Conservation (phyloP, 2,329 filamentous ascomycete species). For the Tolypocladium inflatum region DNA sequence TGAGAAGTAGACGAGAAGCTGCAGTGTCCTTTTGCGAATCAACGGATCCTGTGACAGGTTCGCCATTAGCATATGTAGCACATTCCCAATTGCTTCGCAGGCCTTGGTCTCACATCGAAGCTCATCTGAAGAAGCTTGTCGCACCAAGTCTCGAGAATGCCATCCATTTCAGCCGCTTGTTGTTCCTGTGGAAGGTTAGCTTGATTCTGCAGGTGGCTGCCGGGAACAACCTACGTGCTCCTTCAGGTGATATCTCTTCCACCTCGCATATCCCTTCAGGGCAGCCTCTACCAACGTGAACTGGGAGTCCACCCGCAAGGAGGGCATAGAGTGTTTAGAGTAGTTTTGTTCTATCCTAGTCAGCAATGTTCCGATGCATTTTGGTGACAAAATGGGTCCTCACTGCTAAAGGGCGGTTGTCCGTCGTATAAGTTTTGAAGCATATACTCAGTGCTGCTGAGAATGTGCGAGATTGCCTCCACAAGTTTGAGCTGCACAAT, state of each 20-base stretch:
- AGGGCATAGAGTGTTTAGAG: slow-evolving; percentile 60
- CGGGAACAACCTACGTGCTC: slow-evolving; percentile 17
- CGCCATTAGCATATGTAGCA: not conserved
- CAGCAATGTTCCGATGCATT: not conserved
- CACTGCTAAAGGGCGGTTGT: slow-evolving; percentile 57
- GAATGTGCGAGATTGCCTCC: slow-evolving; percentile 79
- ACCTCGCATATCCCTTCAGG: slow-evolving; percentile 80
- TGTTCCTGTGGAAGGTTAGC: slow-evolving; percentile 27
- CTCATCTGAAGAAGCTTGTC: slow-evolving; percentile 58
- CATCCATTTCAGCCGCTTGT: slow-evolving; percentile 48
- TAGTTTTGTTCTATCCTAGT: slow-evolving; percentile 40
- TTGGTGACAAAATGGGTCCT: slow-evolving; percentile 12
- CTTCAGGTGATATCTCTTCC: slow-evolving; percentile 36
- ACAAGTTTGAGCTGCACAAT: slow-evolving; percentile 74
- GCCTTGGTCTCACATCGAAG: slow-evolving; percentile 44
- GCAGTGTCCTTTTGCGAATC: slow-evolving; percentile 71
- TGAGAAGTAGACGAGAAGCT: slow-evolving; percentile 76
- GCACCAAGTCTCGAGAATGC: slow-evolving; percentile 63
- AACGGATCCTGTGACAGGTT: slow-evolving; percentile 54
- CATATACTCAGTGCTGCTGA: slow-evolving; percentile 66
- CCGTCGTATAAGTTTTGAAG: slow-evolving; percentile 68
- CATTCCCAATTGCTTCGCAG: not conserved
- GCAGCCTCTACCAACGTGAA: slow-evolving; percentile 84
- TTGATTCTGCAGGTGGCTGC: not conserved
- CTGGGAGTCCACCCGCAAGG: slow-evolving; percentile 76